Evolutionary conservation across 106 monocot genomes (phyloP), one percentile per base, ranked within the genome.

Genomic region (Iris macrosiphon): DNA sequence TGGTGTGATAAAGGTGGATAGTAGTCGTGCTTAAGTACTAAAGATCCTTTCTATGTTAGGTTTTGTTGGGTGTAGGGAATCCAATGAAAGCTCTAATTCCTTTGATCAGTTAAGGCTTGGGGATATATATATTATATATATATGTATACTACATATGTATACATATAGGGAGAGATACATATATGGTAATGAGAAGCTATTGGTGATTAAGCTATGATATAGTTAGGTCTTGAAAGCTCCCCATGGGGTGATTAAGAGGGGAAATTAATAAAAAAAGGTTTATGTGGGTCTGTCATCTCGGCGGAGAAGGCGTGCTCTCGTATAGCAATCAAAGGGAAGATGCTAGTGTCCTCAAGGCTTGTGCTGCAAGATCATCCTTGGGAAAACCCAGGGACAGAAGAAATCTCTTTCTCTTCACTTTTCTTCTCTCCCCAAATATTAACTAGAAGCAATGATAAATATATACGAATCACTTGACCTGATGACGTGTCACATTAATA

Each of bases 311-410:
- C 45, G 45, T 66, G 66, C 33, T 5, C 24, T 17, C 21, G 4
- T 33, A 56, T 66, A 55, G 22, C 55, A 67, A 67, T 67, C 67
- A 9, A 57, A 7, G 37, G 44, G 52, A 62, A 49, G 62, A 49
- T 37, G 62, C 62, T 62, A 26, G 24, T 31, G 55, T 22, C 45
- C 45, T 47, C 16, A 57, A 47, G n/a, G 47, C 67, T 67, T 67
- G 57, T 48, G 37, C 19, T 37, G 13, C 47, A 48, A 67, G 67
- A 67, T 57, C 67, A 40, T 25, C 24, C 7, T n/a, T 20, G 38
- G 28, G 55, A 38, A 46, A 17, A 28, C 47, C 57, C 47, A 57
- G 18, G 25, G n/a, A 28, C 57, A 57, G 47, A 39, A 57, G 57
- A 47, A 67, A 64, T 53, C 64, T 43, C 63, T n/a, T n/a, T 38